Evolutionary conservation across 108 stramenopile species (phyloP).

Genomic region (Cylindrotheca fusiformis): DNA sequence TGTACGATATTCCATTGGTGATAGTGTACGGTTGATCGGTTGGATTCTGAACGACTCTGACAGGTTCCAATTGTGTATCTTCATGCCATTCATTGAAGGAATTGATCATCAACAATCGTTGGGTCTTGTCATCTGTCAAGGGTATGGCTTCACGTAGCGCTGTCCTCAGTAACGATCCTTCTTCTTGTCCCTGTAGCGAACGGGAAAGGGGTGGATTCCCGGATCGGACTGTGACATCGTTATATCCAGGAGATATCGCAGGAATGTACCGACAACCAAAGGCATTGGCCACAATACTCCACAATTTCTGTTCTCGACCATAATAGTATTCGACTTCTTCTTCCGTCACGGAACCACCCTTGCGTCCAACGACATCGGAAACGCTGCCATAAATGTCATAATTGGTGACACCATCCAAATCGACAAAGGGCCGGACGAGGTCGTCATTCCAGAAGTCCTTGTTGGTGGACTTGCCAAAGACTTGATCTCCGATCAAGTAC

Average conservation of each 20-base stretch:
- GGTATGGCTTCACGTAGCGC: conserved; percentile 21
- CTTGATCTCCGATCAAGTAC: conserved; percentile 34
- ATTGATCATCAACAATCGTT: conserved; percentile 34
- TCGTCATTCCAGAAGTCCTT: no score
- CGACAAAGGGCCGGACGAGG: no score
- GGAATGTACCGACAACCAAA: conserved; percentile 28
- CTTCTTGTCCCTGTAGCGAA: conserved; percentile 9
- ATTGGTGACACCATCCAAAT: conserved; percentile 46
- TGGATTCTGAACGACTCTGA: background rate
- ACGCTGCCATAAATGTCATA: conserved; percentile 33
- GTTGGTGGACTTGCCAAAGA: background rate
- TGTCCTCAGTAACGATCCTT: conserved; percentile 29
- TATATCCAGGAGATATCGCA: conserved; percentile 38
- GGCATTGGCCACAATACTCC: conserved; percentile 26
- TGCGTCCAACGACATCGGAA: background rate
- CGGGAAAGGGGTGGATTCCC: conserved; percentile 37
- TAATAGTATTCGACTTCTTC: conserved; percentile 16
- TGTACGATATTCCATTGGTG: conserved; percentile 1
- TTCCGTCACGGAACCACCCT: conserved; percentile 20
- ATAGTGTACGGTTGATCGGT: background rate
- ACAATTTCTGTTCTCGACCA: conserved; percentile 12
- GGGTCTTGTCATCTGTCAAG: conserved; percentile 22
- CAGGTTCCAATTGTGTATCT: conserved; percentile 45
- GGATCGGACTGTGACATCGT: conserved; percentile 35
- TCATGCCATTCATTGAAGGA: conserved; percentile 57